These are phyloP conservation scores for Lecanosticta acicola DNA, from an alignment of 2,329 filamentous ascomycete species.

Conservation along the genomic window DNA sequence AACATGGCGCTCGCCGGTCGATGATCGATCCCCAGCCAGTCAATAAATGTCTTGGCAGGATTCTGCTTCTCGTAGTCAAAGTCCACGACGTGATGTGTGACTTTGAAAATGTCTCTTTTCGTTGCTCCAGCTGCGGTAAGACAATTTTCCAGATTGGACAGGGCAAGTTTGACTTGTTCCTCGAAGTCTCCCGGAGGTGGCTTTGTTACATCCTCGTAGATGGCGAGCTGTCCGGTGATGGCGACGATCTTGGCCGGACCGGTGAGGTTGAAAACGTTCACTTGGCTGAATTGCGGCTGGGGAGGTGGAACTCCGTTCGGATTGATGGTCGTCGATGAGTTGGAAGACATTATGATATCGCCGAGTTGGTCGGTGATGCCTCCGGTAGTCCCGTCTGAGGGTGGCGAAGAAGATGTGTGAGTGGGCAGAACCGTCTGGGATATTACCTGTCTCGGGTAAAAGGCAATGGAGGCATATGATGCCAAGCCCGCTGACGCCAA, in stretches of 20 bases:
- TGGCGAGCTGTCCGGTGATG: conserved; percentile 18
- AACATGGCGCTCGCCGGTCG: conserved; percentile 19
- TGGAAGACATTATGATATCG: conserved; percentile 1
- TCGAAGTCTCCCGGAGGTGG: conserved; percentile 10
- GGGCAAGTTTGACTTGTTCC: conserved; percentile 15
- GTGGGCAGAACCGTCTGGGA: too few relatives aligned
- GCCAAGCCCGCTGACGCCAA: too few relatives aligned
- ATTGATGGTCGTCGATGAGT: conserved; percentile 3
- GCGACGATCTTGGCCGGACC: conserved; percentile 15
- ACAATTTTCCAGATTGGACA: conserved; percentile 19
- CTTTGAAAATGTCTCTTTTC: conserved; percentile 21
- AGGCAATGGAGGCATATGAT: too few relatives aligned
- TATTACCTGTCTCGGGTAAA: too few relatives aligned
- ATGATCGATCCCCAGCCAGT: conserved; percentile 18
- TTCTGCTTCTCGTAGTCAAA: conserved; percentile 19
- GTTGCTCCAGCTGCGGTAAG: conserved; percentile 15
- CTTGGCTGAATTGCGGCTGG: conserved; percentile 17
- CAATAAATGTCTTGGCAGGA: conserved; percentile 14
- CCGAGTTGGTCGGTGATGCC: too few relatives aligned
- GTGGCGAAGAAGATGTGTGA: too few relatives aligned
- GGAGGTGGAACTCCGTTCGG: conserved; percentile 8
- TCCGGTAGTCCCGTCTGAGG: too few relatives aligned
- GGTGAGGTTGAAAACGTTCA: conserved; percentile 14
- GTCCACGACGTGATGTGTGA: conserved; percentile 20
- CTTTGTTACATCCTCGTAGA: conserved; percentile 11